Base-by-base conservation (phyloP, 495 filamentous ascomycete species). In the Aspergillus sclerotiicarbonarius region DNA sequence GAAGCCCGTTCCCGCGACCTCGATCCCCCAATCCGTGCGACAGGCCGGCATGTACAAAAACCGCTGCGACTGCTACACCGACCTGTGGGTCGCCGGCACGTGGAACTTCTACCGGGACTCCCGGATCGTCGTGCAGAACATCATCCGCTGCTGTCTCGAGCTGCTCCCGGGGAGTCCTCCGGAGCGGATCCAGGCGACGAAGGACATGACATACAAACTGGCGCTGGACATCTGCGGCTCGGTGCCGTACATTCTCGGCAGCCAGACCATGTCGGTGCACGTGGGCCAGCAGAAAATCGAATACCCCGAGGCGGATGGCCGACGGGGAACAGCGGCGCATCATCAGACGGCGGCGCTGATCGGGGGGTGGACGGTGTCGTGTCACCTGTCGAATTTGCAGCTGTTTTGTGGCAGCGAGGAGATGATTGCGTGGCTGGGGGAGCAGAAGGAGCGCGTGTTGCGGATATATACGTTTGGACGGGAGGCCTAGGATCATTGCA, bases 101-200 rank as follows among this genome's bases (percentile, higher is more conserved):
- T 87, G 85, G 84, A 90, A 87, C 54, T 77, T 78, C 39, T 87
- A 84, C 67, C 82, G 87, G 30, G 82, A 81, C 62, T 80, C 80
- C 1, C 76, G 81, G 12, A 76, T 87, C 25, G 72, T 82, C 10
- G 67, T 82, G 3, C 82, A 83, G 53, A 78, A 81, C 50, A 75
- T 78, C 35, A 80, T 87, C 13, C 58, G 71, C 16, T 51, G 58
- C 13, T 75, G 71, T 61, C 62, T 77, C 4, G 57, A 53, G 8
- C 61, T 67, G 1, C 49, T 68, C 3, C 51, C 64, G 15, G 25
- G 25, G 0, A 48, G 57, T 3, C 21, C 56, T 0, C 58, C 54
- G 19, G 57, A 65, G n/a, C 52, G 56, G 2, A 56, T 60, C 6
- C 39, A 67, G 25, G 59, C 61, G n/a, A 60, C 66, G 0, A 57